Evolutionary conservation across 495 filamentous ascomycete genomes (phyloP).

Genomic region (Stereocaulon alpinum): DNA sequence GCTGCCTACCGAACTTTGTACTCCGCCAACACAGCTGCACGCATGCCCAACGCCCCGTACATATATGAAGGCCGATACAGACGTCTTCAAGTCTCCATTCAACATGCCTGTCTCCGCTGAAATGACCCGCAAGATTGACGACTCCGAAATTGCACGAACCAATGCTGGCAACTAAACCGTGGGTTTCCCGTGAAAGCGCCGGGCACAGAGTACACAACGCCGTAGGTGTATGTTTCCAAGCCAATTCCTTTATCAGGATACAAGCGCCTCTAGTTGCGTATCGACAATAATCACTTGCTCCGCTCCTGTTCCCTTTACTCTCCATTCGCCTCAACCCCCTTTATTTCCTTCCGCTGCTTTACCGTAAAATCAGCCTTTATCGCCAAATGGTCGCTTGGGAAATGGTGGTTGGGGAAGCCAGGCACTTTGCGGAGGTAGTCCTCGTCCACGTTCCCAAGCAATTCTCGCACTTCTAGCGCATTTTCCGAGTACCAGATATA

Average conservation of each 20-base stretch:
- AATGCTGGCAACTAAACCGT: not conserved
- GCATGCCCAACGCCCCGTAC: constrained; percentile 3
- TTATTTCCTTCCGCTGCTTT: constrained; percentile 77
- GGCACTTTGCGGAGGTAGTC: constrained; percentile 84
- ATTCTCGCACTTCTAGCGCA: constrained; percentile 69
- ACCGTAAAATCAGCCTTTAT: constrained; percentile 86
- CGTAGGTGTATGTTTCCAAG: constrained; percentile 13
- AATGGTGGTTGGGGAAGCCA: constrained; percentile 94
- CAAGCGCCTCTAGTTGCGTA: constrained; percentile 5
- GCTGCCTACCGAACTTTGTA: not conserved
- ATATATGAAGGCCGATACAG: not conserved
- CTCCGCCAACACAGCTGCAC: not conserved
- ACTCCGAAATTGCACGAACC: constrained; percentile 2
- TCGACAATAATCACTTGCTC: constrained; percentile 30
- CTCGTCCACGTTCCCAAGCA: constrained; percentile 85
- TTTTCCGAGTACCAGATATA: constrained; percentile 97
- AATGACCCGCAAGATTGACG: not conserved
- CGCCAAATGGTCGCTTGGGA: constrained; percentile 92
- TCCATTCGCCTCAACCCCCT: constrained; percentile 56
- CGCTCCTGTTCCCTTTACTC: constrained; percentile 37
- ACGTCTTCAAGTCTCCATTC: not conserved
- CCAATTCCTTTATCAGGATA: constrained; percentile 4
- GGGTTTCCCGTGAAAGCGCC: not conserved
- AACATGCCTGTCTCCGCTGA: constrained; percentile 1
- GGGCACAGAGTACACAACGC: constrained; percentile 5